Evolutionary conservation across 2,329 filamentous ascomycete species (phyloP), one percentile per base, ranked within the genome.

Genomic region (Colletotrichum neosansevieriae): DNA sequence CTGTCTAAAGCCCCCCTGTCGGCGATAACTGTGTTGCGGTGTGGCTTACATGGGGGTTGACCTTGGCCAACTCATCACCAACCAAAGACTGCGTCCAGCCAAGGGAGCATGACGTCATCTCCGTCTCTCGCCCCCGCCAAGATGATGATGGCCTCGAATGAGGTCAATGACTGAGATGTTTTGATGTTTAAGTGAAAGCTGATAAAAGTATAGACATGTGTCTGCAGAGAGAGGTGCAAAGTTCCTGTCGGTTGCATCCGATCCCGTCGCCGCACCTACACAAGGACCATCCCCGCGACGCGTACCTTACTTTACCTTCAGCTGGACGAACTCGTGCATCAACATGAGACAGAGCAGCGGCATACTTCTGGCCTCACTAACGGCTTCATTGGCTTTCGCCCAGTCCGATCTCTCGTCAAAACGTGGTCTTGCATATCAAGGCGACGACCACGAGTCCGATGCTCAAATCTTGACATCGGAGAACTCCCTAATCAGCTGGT

Each of bases 401-500:
- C 65, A 54, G 24, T 67, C 67, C 19, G 60, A 58, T 13, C 36
- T 51, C 10, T 10, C 49, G 3, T 64, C 70, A 13, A 71, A 71
- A 24, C 56, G 63, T 10, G 70, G 70, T 21, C 57, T 71, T 2
- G 70, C 67, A 13, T 59, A 61, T 24, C 58, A 67, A 1, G 67
- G 67, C 17, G 70, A 71, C 38, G 67, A 67, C 45, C 70, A 70
- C 13, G 45, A 57, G 4, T 54, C 75, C 0, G 81, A 83, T 61
- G 76, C 75, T 45, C 65, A 74, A n/a, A 72, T 82, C 1, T 62
- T 82, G 1, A 63, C 78, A 1, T 81, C 80, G 0, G 73, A 75
- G 15, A 73, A 78, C 24, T 82, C 81, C 0, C 73, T 77, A 6
- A 76, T 83, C 12, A 71, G 75, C 0, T 83, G 81, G 81, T 83